Base-by-base conservation (phyloP, 202 grass and related monocot genomes). In the Carex arenaria region DNA sequence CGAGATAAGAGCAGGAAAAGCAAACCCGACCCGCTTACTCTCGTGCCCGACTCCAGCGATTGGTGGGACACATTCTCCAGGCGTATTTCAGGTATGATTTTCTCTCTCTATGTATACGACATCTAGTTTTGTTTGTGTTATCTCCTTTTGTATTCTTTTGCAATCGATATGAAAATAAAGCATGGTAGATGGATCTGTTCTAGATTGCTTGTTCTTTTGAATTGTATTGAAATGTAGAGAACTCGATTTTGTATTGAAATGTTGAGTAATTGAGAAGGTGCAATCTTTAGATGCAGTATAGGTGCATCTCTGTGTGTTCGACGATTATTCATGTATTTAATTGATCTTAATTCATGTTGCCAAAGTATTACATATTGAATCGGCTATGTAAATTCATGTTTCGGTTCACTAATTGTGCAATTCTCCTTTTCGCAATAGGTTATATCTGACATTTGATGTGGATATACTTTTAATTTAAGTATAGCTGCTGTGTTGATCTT, bases 81-180 rank as follows among this genome's bases (percentile, higher is more conserved):
- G 9, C 75, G 84, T 23, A 86, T 86, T 32, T 80, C 84, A 72
- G 84, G 84, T 86, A 12, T 26, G n/a, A 78, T 22, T 85, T 72
- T 55, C 14, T 77, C 54, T 76, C 53, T 61, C 19, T 82, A 32
- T 36, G 30, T 31, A 34, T 30, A 23, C 10, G 15, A 47, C 47
- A 59, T 19, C 13, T 7, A 74, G 70, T 74, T 52, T 4, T 18
- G 17, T 72, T 72, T 72, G 6, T 72, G 34, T 72, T 26, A 34
- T 64, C 13, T 62, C 7, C 28, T 54, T 32, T 84, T 2, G 10
- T 45, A 34, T 49, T 4, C 14, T 77, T 32, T 78, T 30, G 57
- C 10, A 51, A 49, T 75, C 47, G 20, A 43, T 34, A 38, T 2
- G 0, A 12, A 12, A 4, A 14, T 32, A 34, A 34, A 51, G 8